Base-by-base conservation (phyloP, 2,329 filamentous ascomycete species). In the Cadophora sp. region DNA sequence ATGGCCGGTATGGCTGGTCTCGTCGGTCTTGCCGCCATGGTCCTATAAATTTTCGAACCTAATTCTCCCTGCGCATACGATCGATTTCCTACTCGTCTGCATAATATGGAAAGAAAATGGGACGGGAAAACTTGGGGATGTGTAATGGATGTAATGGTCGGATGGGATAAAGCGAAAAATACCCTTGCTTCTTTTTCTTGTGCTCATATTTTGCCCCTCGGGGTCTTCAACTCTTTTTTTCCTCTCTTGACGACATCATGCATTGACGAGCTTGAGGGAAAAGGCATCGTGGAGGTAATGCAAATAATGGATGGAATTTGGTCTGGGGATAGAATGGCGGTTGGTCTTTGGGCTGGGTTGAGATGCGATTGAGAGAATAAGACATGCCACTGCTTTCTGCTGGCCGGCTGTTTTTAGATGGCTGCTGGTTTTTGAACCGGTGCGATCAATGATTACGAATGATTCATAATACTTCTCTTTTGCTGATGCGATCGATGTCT, bases 21-120 rank as follows among this genome's bases (percentile, higher is more conserved):
- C 51, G 75, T 70, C 48, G 76, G 75, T 71, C 55, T 77, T 41
- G 76, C 74, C 20, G 75, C 72, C 63, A 45, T 76, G 60, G 63
- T 78, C 66, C 66, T 78, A 67, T 78, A 76, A 74, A 70, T 59
- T 61, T 58, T 24, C 62, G 27, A 61, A 58, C 22, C 55, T 61
- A 59, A 24, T 59, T 50, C 16, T 58, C 33, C 67, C 59, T 63
- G 62, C 62, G 62, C 68, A 67, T 69, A 72, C 47, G 41, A 60
- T 30, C 55, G 53, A 61, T 61, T 64, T 66, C 55, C 51, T 62
- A 27, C 56, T 63, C 65, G 56, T 62, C 48, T 61, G 59, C 43
- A 61, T 61, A 61, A 27, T 36, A 61, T 18, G 59, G 59, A 61
- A 48, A 50, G n/a, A 24, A 41, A 60, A 62, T 62, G 30, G 66